Percentiles rank a stretch among this genome's conserved stretches.
Conservation (phyloP, 106 monocot genomes). For the Ottelia alismoides region DNA sequence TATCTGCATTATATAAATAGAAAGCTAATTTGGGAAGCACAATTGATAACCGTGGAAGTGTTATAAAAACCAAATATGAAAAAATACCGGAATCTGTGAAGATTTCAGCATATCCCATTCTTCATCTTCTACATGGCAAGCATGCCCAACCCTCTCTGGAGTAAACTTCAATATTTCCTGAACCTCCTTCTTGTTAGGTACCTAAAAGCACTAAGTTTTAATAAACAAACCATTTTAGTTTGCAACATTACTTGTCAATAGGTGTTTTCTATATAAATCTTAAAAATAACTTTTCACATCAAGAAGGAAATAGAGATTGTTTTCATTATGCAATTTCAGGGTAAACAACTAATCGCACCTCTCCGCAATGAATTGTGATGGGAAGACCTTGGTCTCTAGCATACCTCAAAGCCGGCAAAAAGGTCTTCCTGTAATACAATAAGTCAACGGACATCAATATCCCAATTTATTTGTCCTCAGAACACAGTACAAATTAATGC, state of each 20-base stretch:
- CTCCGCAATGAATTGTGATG: constrained; percentile 87
- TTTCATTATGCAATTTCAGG: background rate
- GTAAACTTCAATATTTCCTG: constrained; percentile 68
- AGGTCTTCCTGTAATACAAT: constrained; percentile 17
- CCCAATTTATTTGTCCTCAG: no score
- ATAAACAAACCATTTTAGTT: constrained; percentile 18
- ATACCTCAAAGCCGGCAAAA: constrained; percentile 68
- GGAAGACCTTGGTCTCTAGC: constrained; percentile 70
- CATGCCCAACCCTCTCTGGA: constrained; percentile 90
- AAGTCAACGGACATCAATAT: background rate
- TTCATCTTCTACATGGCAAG: constrained; percentile 59
- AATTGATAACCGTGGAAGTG: background rate
- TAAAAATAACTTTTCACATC: no score
- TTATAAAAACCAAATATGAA: background rate
- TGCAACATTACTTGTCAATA: constrained; percentile 1
- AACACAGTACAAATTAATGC: no score
- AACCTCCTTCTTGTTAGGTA: constrained; percentile 67
- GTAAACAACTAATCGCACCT: constrained; percentile 21
- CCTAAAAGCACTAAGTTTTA: constrained; percentile 52
- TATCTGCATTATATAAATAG: constrained; percentile 28
- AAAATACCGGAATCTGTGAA: constrained; percentile 54
- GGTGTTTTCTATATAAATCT: background rate
- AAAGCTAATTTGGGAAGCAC: no score
- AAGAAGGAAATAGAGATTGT: no score
- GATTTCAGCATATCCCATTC: constrained; percentile 66